Conservation (phyloP, 768 basidiomycete genomes). For the Auricularia cornea region DNA sequence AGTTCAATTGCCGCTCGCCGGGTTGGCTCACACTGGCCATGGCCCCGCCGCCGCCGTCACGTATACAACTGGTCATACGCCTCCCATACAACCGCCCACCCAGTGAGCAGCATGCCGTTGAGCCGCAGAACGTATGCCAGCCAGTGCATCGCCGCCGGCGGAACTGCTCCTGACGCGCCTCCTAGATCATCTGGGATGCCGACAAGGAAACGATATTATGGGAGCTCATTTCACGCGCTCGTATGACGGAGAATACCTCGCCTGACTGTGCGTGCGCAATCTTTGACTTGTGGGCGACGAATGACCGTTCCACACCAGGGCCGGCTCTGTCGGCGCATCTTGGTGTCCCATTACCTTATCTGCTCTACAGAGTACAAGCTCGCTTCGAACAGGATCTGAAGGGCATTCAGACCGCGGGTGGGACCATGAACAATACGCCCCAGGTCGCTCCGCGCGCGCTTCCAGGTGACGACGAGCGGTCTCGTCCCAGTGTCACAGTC, state of each 20-base stretch:
- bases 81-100: slow-evolving; percentile 66
- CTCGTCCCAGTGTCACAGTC: background rate
- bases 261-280: slow-evolving; percentile 52
- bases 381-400: slow-evolving; percentile 81
- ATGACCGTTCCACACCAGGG: too few species aligned
- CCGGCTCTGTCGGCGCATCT: slow-evolving; percentile 74
- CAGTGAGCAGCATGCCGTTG: slow-evolving; percentile 46
- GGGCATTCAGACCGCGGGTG: slow-evolving; percentile 63
- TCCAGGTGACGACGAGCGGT: slow-evolving; percentile 1
- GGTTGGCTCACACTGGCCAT: background rate
- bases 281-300: too few species aligned
- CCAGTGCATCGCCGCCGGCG: background rate
- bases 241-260: slow-evolving; percentile 60
- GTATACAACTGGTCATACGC: slow-evolving; percentile 66
- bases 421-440: slow-evolving; percentile 44
- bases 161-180: background rate
- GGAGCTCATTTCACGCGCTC: slow-evolving; percentile 77
- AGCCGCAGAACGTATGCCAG: slow-evolving; percentile 60
- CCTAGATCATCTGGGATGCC: slow-evolving; percentile 73
- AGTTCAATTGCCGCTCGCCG: background rate
- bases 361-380: slow-evolving; percentile 75
- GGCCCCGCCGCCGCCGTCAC: slow-evolving; percentile 15
- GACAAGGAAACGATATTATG: slow-evolving; percentile 81
- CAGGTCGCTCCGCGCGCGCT: background rate
- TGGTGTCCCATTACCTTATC: slow-evolving; percentile 73